Percentiles rank a stretch among this genome's conserved stretches.
phyloP scores from a whole-genome alignment of 495 filamentous ascomycete genomes.

The Podospora tetraspora region DNA sequence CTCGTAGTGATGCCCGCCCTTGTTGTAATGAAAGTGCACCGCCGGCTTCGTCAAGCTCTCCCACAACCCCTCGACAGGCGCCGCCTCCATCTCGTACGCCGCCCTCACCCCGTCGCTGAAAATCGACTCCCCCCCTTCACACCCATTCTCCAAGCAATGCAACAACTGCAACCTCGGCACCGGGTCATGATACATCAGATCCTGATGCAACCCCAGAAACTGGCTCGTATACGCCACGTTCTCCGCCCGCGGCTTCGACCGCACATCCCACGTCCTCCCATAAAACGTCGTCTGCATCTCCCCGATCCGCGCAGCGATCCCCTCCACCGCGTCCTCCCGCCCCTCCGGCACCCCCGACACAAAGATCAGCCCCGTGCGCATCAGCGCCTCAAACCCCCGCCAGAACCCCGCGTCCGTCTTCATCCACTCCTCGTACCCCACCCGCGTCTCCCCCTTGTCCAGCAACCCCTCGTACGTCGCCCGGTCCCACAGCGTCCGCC shows the following conservation, averaged over 20 bases:
- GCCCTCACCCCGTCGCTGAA: constrained; percentile 70
- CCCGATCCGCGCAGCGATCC: constrained; percentile 67
- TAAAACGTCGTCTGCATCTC: constrained; percentile 78
- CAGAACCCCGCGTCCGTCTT: constrained; percentile 43
- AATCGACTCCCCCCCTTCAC: constrained; percentile 71
- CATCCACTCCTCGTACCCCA: constrained; percentile 70
- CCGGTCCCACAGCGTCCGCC: constrained; percentile 22
- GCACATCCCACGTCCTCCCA: constrained; percentile 84
- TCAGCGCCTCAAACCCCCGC: constrained; percentile 49
- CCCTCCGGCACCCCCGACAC: constrained; percentile 58
- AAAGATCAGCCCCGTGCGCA: constrained; percentile 64
- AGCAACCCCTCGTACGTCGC: constrained; percentile 33
- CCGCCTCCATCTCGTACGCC: constrained; percentile 40
- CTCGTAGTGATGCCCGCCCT: constrained; percentile 56
- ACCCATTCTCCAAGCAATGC: constrained; percentile 74
- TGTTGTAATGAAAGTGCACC: constrained; percentile 64
- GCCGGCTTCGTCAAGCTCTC: constrained; percentile 36
- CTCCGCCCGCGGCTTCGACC: constrained; percentile 65
- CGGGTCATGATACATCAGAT: constrained; percentile 78
- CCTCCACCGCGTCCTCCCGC: constrained; percentile 55
- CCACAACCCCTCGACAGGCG: constrained; percentile 22
- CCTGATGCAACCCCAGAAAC: constrained; percentile 82
- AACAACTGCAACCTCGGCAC: constrained; percentile 78
- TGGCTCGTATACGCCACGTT: constrained; percentile 87
- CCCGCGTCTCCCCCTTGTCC: constrained; percentile 26